Conservation (phyloP, 257 asterid species). For the Euphrasia confusa region DNA sequence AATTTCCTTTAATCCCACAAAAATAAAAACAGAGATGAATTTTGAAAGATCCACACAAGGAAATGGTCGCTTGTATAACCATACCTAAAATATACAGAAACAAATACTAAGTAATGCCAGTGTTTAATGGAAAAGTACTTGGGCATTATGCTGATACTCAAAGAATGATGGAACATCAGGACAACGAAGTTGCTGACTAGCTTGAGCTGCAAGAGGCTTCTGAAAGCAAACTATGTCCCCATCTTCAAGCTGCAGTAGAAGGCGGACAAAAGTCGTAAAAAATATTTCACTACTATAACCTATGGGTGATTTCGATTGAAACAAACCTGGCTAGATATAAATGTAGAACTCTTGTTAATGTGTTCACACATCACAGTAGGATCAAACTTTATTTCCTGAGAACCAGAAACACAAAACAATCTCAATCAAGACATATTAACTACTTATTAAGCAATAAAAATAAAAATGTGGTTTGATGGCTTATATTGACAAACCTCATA, state of each 20-base stretch:
- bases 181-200: constrained; percentile 30
- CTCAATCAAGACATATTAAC: neutral
- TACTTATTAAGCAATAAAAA: neutral
- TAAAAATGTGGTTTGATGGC: neutral
- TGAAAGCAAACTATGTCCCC: constrained; percentile 56
- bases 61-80: constrained; percentile 15
- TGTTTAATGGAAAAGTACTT: constrained; percentile 28
- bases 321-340: constrained; percentile 41
- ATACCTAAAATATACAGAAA: constrained; percentile 10
- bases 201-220: constrained; percentile 33
- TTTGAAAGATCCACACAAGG: constrained; percentile 12
- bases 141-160: constrained; percentile 43
- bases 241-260: constrained; percentile 40
- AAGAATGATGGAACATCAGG: constrained; percentile 48
- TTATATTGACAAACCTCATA: constrained; percentile 35
- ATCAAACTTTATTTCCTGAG: constrained; percentile 48
- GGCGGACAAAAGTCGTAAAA: constrained; percentile 19
- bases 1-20: constrained; percentile 6
- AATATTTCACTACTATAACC: neutral
- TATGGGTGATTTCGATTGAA: constrained; percentile 13
- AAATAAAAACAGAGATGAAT: constrained; percentile 2
- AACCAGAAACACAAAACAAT: constrained; percentile 25
- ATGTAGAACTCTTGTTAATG: constrained; percentile 35
- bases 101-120: constrained; percentile 18
- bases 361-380: constrained; percentile 45